Conservation (phyloP, 1,284 basidiomycete genomes). For the Cryptococcus sp. region DNA sequence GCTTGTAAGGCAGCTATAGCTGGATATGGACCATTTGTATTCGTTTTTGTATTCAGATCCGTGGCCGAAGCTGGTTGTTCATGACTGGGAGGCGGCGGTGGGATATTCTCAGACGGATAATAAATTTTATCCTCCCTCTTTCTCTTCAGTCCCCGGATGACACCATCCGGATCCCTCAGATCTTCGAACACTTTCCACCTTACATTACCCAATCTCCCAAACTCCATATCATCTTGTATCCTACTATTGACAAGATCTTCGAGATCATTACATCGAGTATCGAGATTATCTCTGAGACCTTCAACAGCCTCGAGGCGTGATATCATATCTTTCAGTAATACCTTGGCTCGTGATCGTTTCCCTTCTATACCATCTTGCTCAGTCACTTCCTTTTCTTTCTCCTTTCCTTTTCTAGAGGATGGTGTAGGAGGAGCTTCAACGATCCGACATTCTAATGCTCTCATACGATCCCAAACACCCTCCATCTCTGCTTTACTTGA, state of each 20-base stretch:
- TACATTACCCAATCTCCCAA: conserved; percentile 2
- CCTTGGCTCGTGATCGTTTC: neutral
- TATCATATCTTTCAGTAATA: conserved; percentile 8
- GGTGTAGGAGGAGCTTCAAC: no score
- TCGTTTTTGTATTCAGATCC: no score
- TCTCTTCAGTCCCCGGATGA: neutral
- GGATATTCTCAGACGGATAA: no score
- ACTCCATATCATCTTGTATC: conserved; percentile 1
- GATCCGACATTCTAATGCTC: conserved; percentile 4
- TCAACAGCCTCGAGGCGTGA: conserved; percentile 5
- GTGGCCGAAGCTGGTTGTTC: no score
- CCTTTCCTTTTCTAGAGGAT: neutral
- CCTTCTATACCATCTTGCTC: neutral
- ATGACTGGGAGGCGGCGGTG: no score
- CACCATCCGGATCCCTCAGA: conserved; percentile 7
- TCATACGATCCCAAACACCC: conserved; percentile 10
- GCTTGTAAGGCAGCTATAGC: no score
- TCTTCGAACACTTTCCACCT: conserved; percentile 9
- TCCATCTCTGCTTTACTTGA: conserved; percentile 7
- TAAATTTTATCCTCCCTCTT: neutral
- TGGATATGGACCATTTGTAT: no score
- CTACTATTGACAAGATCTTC: conserved; percentile 1
- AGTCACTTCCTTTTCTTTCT: neutral
- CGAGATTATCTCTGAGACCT: conserved; percentile 3
- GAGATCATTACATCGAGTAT: conserved; percentile 3